These are phyloP conservation scores for Solanum chilense DNA, from an alignment of 257 asterid genomes.

Conservation along the genomic window DNA sequence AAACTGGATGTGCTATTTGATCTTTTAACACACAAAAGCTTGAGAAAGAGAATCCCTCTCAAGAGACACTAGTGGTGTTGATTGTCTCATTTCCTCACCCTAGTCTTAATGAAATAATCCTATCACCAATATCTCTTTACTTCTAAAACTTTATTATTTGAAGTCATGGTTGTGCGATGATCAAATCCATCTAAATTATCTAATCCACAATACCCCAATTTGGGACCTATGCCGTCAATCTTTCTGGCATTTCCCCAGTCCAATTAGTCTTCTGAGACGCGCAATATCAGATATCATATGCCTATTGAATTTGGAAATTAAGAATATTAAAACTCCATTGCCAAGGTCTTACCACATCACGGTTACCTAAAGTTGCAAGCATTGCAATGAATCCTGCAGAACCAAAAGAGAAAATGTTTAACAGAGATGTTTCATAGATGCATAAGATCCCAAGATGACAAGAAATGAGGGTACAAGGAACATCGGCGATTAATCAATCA, in stretches of 20 bases:
- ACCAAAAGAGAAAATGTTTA: not conserved
- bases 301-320: not conserved
- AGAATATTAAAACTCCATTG: not conserved
- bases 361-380: conserved; percentile 90
- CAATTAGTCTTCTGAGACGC: not conserved
- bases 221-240: not conserved
- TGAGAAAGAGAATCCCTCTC: not conserved
- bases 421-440: not conserved
- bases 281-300: not conserved
- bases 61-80: not conserved
- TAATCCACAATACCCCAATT: not conserved
- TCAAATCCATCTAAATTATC: not conserved
- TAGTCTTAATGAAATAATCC: not conserved
- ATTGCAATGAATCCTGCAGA: conserved; percentile 84
- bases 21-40: not conserved
- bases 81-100: not conserved
- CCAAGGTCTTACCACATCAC: conserved; percentile 71
- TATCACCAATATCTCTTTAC: not conserved
- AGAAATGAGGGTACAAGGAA: conserved; percentile 3
- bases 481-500: not conserved
- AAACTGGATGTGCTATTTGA: not conserved
- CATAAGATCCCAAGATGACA: not conserved
- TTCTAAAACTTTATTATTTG: not conserved
- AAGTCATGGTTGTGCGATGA: not conserved
- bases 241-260: not conserved